These are phyloP conservation scores for Entomortierella chlamydospora DNA, from an alignment of 192 early-diverging fungal genomes.

Conservation along the genomic window DNA sequence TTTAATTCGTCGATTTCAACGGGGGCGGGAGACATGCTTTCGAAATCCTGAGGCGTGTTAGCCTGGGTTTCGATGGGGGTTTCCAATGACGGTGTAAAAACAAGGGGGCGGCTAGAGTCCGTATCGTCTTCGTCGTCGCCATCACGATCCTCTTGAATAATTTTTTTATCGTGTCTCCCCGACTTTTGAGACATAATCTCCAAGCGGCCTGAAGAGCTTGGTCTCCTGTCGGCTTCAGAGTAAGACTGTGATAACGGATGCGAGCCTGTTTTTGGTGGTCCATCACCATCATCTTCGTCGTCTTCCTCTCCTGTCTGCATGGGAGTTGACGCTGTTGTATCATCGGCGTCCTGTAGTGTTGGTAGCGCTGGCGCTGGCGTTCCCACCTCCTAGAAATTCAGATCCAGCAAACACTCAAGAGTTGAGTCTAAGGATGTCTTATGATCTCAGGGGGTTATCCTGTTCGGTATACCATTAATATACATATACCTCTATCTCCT, in stretches of 20 bases:
- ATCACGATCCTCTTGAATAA: background rate
- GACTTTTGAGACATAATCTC: slow-evolving; percentile 9
- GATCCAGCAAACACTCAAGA: background rate
- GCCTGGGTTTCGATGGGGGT: slow-evolving; percentile 51
- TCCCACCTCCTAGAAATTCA: slow-evolving; percentile 33
- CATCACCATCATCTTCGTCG: slow-evolving; percentile 39
- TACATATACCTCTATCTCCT: slow-evolving; percentile 13
- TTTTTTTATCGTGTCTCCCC: slow-evolving; percentile 4
- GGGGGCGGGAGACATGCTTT: slow-evolving; percentile 51
- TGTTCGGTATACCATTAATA: too few relatives aligned
- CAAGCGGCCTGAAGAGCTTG: background rate
- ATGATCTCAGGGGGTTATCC: background rate
- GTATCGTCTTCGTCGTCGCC: slow-evolving; percentile 50
- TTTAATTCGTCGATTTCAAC: slow-evolving; percentile 32
- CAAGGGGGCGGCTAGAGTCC: slow-evolving; percentile 45
- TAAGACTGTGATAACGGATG: slow-evolving; percentile 20
- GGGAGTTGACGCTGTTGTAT: slow-evolving; percentile 39
- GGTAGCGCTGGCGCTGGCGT: slow-evolving; percentile 39
- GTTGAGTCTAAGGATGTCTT: background rate
- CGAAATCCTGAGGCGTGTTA: slow-evolving; percentile 53
- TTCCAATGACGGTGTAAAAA: slow-evolving; percentile 47
- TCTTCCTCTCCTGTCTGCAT: slow-evolving; percentile 43
- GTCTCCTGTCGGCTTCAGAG: slow-evolving; percentile 1
- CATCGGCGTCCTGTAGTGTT: slow-evolving; percentile 50
- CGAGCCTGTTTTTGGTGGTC: background rate